Base-by-base conservation (phyloP, 441 rosid genomes). In the Mallotus japonicus region DNA sequence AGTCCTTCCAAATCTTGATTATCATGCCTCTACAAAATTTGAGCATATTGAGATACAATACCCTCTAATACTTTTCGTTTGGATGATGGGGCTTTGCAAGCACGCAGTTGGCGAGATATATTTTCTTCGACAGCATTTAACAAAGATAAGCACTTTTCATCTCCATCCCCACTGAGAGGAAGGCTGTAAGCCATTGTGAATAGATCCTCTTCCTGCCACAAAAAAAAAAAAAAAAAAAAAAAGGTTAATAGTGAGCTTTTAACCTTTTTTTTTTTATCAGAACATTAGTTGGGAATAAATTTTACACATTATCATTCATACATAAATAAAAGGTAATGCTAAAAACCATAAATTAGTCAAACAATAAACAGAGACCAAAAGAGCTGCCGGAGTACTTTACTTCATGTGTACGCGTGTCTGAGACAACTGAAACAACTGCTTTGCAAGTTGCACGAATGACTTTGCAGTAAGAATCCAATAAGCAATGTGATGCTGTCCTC, bases 321-420 rank as follows among this genome's bases (percentile, higher is more conserved):
- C 9, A 8, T 5, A 11, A 13, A 22, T 16, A 46, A 56, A 56
- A 51, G 40, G 6, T 44, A 62, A 61, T n/a, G 47, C 19, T 46
- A 12, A n/a, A 75, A 72, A 2, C 22, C 46, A 70, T 22, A 54
- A 61, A 49, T 19, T 49, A 44, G n/a, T 59, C 19, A 28, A 54
- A 73, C 73, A 60, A 75, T 58, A 57, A 76, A 81, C 37, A 56
- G 57, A 84, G 73, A 73, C 47, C 67, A 73, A 83, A 78, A 82
- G 85, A 75, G 75, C 62, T 69, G 87, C 76, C 81, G 77, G 84
- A 89, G 83, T 88, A 86, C 87, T 83, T 93, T 93, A 95, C 99
- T 93, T 95, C 99, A 92, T 95, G 96, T 82, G 99, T 95, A 53
- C 98, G 98, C 47, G 99, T 89, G 77, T 95, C 97, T 72, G 98